phyloP scores from a whole-genome alignment of 2,329 filamentous ascomycete genomes.

The Colletotrichum aenigma region DNA sequence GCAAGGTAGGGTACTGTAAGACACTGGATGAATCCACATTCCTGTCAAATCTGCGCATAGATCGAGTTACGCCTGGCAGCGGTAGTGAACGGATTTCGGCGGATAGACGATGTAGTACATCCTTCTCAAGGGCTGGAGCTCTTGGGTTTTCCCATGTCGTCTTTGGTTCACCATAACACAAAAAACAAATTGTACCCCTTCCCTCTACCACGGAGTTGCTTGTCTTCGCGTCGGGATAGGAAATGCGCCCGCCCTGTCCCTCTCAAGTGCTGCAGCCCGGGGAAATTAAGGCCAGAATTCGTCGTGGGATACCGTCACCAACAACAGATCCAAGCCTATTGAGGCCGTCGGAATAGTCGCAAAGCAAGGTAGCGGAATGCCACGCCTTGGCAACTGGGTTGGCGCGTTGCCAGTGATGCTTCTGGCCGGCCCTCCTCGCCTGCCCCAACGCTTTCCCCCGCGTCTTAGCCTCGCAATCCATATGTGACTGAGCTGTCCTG shows the following conservation, averaged over 20 bases:
- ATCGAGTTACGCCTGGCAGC: neutral
- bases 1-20: neutral
- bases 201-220: neutral
- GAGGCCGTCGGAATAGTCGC: neutral
- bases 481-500: neutral
- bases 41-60: neutral
- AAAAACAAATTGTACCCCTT: neutral
- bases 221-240: neutral
- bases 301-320: neutral
- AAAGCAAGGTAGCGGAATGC: conserved; percentile 4
- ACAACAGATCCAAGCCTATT: conserved; percentile 1
- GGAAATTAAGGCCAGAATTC: neutral
- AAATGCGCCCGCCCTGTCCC: neutral
- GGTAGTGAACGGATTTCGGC: neutral
- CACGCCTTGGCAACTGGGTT: conserved; percentile 13
- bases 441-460: neutral
- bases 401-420: neutral
- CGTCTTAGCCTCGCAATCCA: neutral
- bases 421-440: neutral
- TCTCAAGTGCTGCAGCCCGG: neutral
- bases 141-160: neutral
- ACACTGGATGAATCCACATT: neutral
- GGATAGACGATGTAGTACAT: neutral
- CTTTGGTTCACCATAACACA: neutral
- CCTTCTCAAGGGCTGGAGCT: neutral